Conservation (phyloP, 352 stramenopile species). For the Aphanomyces euteiches region DNA sequence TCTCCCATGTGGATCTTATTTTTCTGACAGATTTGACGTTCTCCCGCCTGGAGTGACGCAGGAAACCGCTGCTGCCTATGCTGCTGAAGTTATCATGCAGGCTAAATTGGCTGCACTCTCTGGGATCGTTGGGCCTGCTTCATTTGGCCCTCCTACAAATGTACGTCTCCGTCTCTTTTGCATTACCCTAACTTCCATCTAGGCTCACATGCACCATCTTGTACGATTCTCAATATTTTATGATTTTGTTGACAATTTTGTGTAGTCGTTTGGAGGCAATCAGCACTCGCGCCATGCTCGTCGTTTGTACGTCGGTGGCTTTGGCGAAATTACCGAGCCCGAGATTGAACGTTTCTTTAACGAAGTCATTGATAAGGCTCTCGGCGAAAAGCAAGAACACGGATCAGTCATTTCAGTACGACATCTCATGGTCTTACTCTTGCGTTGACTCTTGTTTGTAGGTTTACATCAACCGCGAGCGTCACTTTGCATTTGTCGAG, state of each 20-base stretch:
- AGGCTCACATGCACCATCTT: slow-evolving; percentile 28
- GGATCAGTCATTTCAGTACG: slow-evolving; percentile 64
- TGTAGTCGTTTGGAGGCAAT: slow-evolving; percentile 30
- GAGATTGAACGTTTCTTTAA: slow-evolving; percentile 92
- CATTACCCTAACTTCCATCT: background rate
- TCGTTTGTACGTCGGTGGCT: slow-evolving; percentile 95
- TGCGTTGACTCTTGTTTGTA: background rate
- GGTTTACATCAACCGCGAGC: slow-evolving; percentile 95
- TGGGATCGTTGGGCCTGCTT: slow-evolving; percentile 54
- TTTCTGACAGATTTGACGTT: slow-evolving; percentile 82
- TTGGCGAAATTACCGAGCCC: slow-evolving; percentile 71
- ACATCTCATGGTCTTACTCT: background rate
- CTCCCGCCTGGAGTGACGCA: slow-evolving; percentile 72
- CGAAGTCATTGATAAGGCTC: slow-evolving; percentile 83
- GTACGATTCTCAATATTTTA: background rate
- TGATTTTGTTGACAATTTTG: background rate
- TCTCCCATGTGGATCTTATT: slow-evolving; percentile 35
- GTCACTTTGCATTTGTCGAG: slow-evolving; percentile 97
- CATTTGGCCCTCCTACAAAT: slow-evolving; percentile 48
- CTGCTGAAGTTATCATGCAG: slow-evolving; percentile 78
- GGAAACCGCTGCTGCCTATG: slow-evolving; percentile 76
- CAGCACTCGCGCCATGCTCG: slow-evolving; percentile 95
- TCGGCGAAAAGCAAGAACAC: slow-evolving; percentile 69
- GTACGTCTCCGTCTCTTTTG: slow-evolving; percentile 1
- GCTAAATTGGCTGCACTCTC: slow-evolving; percentile 74